Evolutionary conservation across 139 green algal genomes (phyloP).

Genomic region (Chlorella sp.): DNA sequence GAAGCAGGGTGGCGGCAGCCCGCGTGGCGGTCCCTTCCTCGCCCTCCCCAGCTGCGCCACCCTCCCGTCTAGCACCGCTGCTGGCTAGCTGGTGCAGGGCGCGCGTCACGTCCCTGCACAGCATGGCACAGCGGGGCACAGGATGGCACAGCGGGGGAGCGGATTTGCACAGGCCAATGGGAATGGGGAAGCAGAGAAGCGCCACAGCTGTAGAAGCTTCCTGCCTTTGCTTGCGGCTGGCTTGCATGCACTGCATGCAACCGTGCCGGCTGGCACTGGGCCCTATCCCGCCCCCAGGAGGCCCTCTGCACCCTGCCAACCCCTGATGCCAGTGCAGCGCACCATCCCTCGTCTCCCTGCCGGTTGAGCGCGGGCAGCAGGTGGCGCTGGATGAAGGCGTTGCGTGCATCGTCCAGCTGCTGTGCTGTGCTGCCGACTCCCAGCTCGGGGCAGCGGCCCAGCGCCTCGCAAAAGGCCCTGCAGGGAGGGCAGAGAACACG

Average conservation of each 20-base stretch:
- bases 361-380: slow-evolving; percentile 73
- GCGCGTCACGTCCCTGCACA: slow-evolving; percentile 11
- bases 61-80: not conserved
- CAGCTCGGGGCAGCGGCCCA: slow-evolving; percentile 22
- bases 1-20: not conserved
- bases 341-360: slow-evolving; percentile 41
- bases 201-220: not conserved
- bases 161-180: not conserved
- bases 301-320: not conserved
- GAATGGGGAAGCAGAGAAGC: not conserved
- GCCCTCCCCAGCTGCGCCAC: not conserved
- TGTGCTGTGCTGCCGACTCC: not conserved
- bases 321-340: not conserved
- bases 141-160: not conserved
- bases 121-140: not conserved
- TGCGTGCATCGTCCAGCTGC: not conserved
- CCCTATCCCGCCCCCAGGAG: not conserved
- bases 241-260: not conserved
- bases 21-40: not conserved
- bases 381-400: slow-evolving; percentile 65
- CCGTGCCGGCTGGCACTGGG: not conserved
- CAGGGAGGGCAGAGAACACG: too few relatives aligned
- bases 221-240: not conserved
- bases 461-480: slow-evolving; percentile 11
- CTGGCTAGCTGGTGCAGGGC: slow-evolving; percentile 24